phyloP scores from a whole-genome alignment of 345 rosid genomes.

The Lepidium aucheri region DNA sequence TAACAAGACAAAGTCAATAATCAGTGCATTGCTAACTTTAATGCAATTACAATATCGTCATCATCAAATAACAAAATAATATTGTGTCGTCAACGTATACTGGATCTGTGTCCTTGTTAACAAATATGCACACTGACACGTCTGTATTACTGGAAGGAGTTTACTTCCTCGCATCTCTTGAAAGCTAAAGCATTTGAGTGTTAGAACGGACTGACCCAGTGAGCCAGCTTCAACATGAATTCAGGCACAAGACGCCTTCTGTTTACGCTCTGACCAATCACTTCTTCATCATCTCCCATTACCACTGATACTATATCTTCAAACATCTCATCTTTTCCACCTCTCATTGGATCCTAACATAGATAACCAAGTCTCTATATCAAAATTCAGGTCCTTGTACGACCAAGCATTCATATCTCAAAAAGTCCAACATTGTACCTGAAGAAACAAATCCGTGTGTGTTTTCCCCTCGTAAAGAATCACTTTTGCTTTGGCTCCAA shows the following conservation, averaged over 20 bases:
- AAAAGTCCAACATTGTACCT: slow-evolving; percentile 35
- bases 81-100: not conserved
- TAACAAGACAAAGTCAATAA: not conserved
- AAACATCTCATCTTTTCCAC: slow-evolving; percentile 78
- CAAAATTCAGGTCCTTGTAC: not conserved
- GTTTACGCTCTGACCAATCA: slow-evolving; percentile 41
- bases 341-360: slow-evolving; percentile 95
- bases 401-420: not conserved
- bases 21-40: not conserved
- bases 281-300: slow-evolving; percentile 49
- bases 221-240: slow-evolving; percentile 80
- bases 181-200: not conserved
- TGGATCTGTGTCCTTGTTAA: slow-evolving; percentile 7
- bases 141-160: not conserved
- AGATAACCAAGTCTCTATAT: not conserved
- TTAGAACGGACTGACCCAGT: slow-evolving; percentile 80
- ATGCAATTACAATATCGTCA: not conserved
- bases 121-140: slow-evolving; percentile 5
- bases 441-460: slow-evolving; percentile 94
- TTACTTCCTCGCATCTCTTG: not conserved
- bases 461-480: slow-evolving; percentile 80
- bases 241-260: slow-evolving; percentile 93
- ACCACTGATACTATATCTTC: slow-evolving; percentile 66
- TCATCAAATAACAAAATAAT: slow-evolving; percentile 15
- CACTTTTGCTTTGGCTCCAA: slow-evolving; percentile 68